Base-by-base conservation (phyloP, 106 monocot species). In the Dendrobium huoshanense region DNA sequence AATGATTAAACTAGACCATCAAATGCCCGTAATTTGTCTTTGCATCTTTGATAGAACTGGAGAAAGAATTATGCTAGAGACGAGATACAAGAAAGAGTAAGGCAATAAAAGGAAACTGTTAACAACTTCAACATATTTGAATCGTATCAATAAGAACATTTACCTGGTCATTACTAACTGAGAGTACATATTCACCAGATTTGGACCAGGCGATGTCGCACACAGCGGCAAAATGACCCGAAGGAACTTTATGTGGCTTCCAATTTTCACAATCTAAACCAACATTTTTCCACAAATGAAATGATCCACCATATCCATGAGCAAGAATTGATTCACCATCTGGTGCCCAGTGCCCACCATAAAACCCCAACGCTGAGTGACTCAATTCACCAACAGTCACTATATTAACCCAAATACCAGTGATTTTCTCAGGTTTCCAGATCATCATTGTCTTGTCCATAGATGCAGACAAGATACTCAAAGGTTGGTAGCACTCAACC, bases 391-490 rank as follows among this genome's bases (percentile, higher is more conserved):
- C 95, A 75, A 99, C 99, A 80, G 95, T 93, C 72, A 95, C 95
- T 68, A 73, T 77, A 82, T 99, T 99, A 73, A 99, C 77, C 99
- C 99, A 99, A 75, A 99, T 95, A 55, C 99, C 99, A 70, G 95
- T 95, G 44, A 76, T 93, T 87, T 80, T 91, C 70, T 99, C 99
- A 79, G 99, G 99, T 75, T 82, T 92, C 99, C 99, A 99, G 41
- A 99, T 99, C 99, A 99, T 99, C 99, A 99, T 99, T 72, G 90
- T 95, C 82, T 99, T 99, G 76, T 99, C 99, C 93, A 99, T 99
- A 31, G 99, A 99, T 80, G 93, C 99, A 77, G 99, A 99, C 73
- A 99, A 78, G 73, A 99, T 89, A 83, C 93, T 91, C 85, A 93
- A 87, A 2, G 95, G 89, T 80, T 99, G 99, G 73, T 84, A 67